These are phyloP conservation scores for Daldinia concentrica DNA, from an alignment of 495 filamentous ascomycete genomes.

Conservation along the genomic window DNA sequence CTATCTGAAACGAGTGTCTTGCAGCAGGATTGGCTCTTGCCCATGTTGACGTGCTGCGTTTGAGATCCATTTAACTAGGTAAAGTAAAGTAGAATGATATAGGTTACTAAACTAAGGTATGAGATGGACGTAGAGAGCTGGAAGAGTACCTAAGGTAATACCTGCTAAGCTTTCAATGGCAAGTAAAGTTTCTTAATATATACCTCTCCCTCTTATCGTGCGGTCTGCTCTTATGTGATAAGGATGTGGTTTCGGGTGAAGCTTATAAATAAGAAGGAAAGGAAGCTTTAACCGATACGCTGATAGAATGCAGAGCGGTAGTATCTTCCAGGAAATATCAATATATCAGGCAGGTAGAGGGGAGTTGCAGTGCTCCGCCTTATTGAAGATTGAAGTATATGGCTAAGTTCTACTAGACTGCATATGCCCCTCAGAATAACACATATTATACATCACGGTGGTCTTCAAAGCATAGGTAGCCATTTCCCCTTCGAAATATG, in stretches of 20 bases:
- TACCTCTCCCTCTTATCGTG: not conserved
- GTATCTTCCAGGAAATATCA: not conserved
- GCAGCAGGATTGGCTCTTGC: slow-evolving; percentile 25
- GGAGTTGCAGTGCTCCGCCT: not conserved
- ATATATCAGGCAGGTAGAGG: not conserved
- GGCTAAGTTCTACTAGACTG: not conserved
- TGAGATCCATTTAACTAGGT: slow-evolving; percentile 30
- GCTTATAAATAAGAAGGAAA: not conserved
- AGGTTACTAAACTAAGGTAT: slow-evolving; percentile 5
- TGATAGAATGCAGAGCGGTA: not conserved
- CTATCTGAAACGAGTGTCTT: slow-evolving; percentile 5
- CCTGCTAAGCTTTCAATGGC: not conserved
- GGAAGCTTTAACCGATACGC: not conserved
- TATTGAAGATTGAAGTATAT: not conserved
- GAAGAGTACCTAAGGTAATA: slow-evolving; percentile 2
- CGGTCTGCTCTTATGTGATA: not conserved
- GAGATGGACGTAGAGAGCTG: not conserved
- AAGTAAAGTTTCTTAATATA: not conserved
- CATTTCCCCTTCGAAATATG: too few species aligned
- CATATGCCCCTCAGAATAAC: not conserved
- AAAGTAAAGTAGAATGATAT: slow-evolving; percentile 9
- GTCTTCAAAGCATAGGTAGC: too few species aligned
- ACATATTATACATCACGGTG: too few species aligned
- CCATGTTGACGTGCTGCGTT: not conserved
- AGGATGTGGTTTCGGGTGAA: not conserved